Base-by-base conservation (phyloP, 345 rosid species). In the Zanthoxylum bungeanum region DNA sequence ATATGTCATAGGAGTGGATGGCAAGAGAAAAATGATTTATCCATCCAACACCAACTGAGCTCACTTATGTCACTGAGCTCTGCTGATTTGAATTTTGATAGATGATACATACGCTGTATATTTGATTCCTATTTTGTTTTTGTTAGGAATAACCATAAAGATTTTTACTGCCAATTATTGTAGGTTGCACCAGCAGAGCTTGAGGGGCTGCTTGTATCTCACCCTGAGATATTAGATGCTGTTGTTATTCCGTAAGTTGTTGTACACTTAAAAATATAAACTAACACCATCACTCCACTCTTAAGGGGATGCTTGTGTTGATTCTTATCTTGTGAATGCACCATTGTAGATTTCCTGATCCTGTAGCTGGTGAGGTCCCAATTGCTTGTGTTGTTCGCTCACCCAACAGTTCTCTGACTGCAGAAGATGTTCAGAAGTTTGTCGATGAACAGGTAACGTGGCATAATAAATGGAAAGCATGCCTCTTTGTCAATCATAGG, bases 111-210 rank as follows among this genome's bases (percentile, higher is more conserved):
- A 10, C 9, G 17, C 22, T 33, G 42, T 31, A 14, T 6, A 11
- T 60, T 62, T 40, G 50, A 19, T 8, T 5, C 25, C 17, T 22
- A 24, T 33, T 36, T 36, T 3, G 60, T 62, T 69, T 11, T 56
- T 44, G n/a, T 42, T 21, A 11, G 10, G 30, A 52, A 28, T 16
- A 24, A 33, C 65, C 53, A 40, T 25, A 21, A 63, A 44, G 51
- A 25, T 67, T 44, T 4, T 44, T 44, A 12, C 19, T 44, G 19
- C 49, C 16, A 44, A 44, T 44, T 44, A 44, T 44, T 44, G 17
- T 4, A 95, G 98, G 88, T 95, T 76, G 99, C 99, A 59, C 99
- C 98, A 55, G 99, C 98, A 50, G 99, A 95, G 78, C 87, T 95
- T 56, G 98, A 95, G 88, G 99, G 91, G 37, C 82, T 95, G 17